Evolutionary conservation across 441 rosid genomes (phyloP).

Genomic region (Metrosideros polymorpha): DNA sequence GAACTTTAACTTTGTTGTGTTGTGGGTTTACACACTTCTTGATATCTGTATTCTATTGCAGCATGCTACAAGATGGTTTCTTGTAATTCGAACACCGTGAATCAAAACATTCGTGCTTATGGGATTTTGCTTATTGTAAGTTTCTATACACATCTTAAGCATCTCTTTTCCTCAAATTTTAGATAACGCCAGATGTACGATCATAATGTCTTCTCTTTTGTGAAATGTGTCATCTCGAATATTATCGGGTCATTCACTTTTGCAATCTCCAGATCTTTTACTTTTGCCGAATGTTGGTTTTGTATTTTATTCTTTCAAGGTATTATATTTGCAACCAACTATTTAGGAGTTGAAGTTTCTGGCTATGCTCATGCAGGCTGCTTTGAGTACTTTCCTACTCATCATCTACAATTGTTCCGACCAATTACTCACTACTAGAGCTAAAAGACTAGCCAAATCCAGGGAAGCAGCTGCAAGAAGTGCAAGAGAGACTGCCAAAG

Average conservation of each 20-base stretch:
- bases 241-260: neutral
- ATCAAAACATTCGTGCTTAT: constrained; percentile 86
- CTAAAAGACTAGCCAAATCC: constrained; percentile 66
- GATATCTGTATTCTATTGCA: constrained; percentile 16
- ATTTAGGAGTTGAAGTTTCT: neutral
- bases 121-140: constrained; percentile 91
- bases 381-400: constrained; percentile 55
- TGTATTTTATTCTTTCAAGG: neutral
- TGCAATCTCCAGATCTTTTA: neutral
- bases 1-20: neutral
- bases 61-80: constrained; percentile 85
- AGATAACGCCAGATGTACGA: neutral
- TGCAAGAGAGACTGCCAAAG: constrained; percentile 67
- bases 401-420: constrained; percentile 93
- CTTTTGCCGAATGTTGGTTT: neutral
- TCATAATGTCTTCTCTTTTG: neutral
- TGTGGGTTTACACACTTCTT: neutral
- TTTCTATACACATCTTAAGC: neutral
- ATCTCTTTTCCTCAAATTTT: neutral
- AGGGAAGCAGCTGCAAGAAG: constrained; percentile 89
- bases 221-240: neutral
- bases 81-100: constrained; percentile 54
- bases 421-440: constrained; percentile 85
- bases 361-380: constrained; percentile 40
- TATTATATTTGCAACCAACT: neutral